Conservation (phyloP, 2,329 filamentous ascomycete genomes). For the Leptographium flavum region DNA sequence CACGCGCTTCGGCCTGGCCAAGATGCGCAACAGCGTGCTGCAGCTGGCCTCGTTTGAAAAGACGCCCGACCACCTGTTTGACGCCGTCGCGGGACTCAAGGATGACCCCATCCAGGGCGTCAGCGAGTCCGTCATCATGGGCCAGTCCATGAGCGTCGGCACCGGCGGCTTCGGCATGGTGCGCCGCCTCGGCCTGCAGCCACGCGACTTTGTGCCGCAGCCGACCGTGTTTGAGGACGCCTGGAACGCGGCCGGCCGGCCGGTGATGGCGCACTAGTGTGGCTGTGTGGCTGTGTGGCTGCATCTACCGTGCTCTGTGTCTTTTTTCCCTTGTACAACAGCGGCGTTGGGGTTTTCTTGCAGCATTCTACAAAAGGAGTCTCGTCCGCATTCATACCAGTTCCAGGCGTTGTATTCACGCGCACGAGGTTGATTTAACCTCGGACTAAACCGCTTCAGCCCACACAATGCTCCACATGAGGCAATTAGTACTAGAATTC, state of each 20-base stretch:
- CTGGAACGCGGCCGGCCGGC: slow-evolving; percentile 34
- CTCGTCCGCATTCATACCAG: no score
- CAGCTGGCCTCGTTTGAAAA: slow-evolving; percentile 96
- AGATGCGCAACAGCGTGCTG: slow-evolving; percentile 88
- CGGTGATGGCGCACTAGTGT: no score
- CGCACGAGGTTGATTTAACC: no score
- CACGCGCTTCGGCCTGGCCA: slow-evolving; percentile 87
- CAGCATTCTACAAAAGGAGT: no score
- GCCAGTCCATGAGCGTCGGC: slow-evolving; percentile 81
- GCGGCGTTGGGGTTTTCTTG: no score
- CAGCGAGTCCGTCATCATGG: slow-evolving; percentile 95
- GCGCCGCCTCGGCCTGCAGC: slow-evolving; percentile 53
- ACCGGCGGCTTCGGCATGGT: slow-evolving; percentile 90
- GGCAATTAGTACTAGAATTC: no score
- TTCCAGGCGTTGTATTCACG: no score
- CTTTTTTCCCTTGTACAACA: no score
- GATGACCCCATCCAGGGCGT: slow-evolving; percentile 87
- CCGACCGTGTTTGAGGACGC: slow-evolving; percentile 59
- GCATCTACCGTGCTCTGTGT: no score
- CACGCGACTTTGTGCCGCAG: slow-evolving; percentile 41
- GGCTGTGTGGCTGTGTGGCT: no score
- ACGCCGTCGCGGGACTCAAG: slow-evolving; percentile 85
- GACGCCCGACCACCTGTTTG: slow-evolving; percentile 93
- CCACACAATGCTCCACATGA: no score
- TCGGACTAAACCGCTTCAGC: no score